Base-by-base conservation (phyloP, 805 yeast species). In the Saccharomyces eubayanus region DNA sequence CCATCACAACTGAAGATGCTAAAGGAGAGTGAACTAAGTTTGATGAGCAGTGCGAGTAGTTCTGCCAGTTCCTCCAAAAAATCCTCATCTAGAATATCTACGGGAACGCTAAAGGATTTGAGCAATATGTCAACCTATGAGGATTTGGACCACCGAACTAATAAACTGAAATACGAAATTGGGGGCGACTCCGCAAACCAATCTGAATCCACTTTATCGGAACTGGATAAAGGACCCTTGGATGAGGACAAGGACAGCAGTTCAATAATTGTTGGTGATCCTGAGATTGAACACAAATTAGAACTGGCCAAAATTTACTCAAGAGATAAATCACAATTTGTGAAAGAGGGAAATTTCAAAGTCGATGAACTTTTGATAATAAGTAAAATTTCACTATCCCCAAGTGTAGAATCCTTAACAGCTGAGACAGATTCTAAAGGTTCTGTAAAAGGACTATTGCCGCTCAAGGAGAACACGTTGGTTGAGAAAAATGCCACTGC, bases 141-240 rank as follows among this genome's bases (percentile, higher is more conserved):
- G 55, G 89, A 86, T 66, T 85, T 90, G 85, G 89, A 85, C 61
- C 74, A 82, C 56, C 78, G 43, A 11, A 16, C 43, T 11, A 36
- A 36, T 36, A 36, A 36, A 21, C 43, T 36, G 2, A 36, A n/a
- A 8, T 36, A 36, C 10, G 43, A 36, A 36, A 36, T 36, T 16
- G 43, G 43, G 12, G 43, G 24, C 3, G 43, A 6, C 2, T 36
- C 43, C 12, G 20, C 24, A 36, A 16, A 16, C 8, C 43, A 16
- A 6, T 36, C 43, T 16, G 24, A 36, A 36, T 36, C 43, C 12
- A 36, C 43, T 36, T 16, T 36, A 11, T 36, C 43, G 5, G 43
- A 36, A 4, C 43, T 8, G 43, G 43, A 36, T 11, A 21, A 52
- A 16, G 52, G 56, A 0, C 54, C 47, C 5, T 28, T 62, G 31